Evolutionary conservation across 176 grass and related monocot species (phyloP), one percentile per base, ranked within the genome.

Genomic region (Poa annua): DNA sequence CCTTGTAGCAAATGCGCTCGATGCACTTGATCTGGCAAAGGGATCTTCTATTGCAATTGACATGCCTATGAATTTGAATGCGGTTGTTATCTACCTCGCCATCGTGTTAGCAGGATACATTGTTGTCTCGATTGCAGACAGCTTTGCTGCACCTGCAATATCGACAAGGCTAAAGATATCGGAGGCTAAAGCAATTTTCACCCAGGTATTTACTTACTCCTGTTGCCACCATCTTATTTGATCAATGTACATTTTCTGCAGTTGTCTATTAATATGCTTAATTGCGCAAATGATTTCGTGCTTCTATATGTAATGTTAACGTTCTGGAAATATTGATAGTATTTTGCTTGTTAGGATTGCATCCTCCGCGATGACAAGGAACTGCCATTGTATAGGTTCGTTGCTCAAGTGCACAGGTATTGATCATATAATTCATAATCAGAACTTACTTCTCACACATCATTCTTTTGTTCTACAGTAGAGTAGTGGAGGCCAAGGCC

Each of bases 111-210:
- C 96, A 1, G 96, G 96, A 16, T 88, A 90, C 44, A 84, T 93
- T 69, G 96, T 98, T 70, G 92, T 98, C 20, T 98, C 96, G 7
- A 95, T 98, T 90, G 96, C 96, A 49, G 93, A 98, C 80, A 98
- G 96, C 85, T 98, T 98, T 95, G 96, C 89, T 69, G 84, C 96
- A 38, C 84, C 89, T 73, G 96, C 94, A 79, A 98, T 98, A 91
- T 70, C 80, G 1, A 88, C 70, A 6, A 87, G 96, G 84, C 84
- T 98, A 26, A 91, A 89, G 53, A 93, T 98, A 83, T 95, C 96
- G 61, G 90, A 93, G 87, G 59, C 96, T 70, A 98, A 91, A 83
- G 90, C 92, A 80, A 98, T 95, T 92, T 98, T 98, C 82, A 98
- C 96, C 38, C 96, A 98, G 91, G 96, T 98, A 88, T 65, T 47